Base-by-base conservation (phyloP, 208 protist genomes). In the Jaenimonas drosophilae region DNA sequence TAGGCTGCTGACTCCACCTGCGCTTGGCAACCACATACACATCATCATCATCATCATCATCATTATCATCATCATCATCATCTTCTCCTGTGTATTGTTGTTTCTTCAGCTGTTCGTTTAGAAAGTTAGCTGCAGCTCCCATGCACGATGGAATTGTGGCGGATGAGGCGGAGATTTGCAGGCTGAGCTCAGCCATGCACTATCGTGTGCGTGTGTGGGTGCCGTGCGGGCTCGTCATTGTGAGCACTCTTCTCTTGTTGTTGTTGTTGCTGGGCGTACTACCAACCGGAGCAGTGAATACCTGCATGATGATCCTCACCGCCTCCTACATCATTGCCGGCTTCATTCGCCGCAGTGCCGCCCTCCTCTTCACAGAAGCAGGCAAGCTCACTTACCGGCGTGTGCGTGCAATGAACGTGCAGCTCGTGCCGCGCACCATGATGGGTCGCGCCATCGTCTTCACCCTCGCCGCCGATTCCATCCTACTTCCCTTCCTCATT, bases 121-220 rank as follows among this genome's bases (percentile, higher is more conserved):
- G n/a, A n/a, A n/a, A n/a, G n/a, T n/a, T n/a, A n/a, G n/a, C n/a
- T n/a, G n/a, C n/a, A n/a, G n/a, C n/a, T n/a, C n/a, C n/a, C n/a
- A n/a, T n/a, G n/a, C n/a, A n/a, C n/a, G n/a, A n/a, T n/a, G n/a
- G n/a, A n/a, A n/a, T n/a, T n/a, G n/a, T n/a, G n/a, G n/a, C 29
- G 11, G 64, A 70, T 54, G 29, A 7, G 21, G 57, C 45, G 0
- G 50, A 50, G 30, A 54, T 52, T 16, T 55, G 64, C n/a, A 59
- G 46, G 16, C 48, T 53, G 17, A 6, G 32, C 4, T 33, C 33
- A 14, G 12, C 7, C 5, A 28, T 3, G 30, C 34, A 39, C 11
- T 30, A n/a, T 7, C 3, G 7, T 9, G 16, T 53, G 33, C 48
- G 48, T 6, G 14, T 37, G 6, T 28, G 14, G 21, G 48, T 43